These are phyloP conservation scores for Cordyceps javanica DNA, from an alignment of 2,329 filamentous ascomycete genomes.

Conservation along the genomic window DNA sequence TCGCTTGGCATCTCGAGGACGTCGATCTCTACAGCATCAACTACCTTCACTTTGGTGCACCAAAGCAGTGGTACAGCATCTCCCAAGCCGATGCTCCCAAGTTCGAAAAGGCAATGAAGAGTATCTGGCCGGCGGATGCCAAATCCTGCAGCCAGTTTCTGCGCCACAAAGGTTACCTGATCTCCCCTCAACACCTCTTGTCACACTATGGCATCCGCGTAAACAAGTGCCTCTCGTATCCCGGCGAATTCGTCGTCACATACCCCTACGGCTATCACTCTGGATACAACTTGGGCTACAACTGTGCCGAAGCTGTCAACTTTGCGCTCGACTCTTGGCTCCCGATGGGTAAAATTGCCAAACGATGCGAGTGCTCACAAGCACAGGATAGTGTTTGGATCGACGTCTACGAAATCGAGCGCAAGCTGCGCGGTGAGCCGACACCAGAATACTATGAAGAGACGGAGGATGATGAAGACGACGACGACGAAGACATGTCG, in stretches of 20 bases:
- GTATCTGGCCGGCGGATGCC: constrained; percentile 87
- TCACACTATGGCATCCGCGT: constrained; percentile 92
- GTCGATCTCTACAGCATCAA: constrained; percentile 99
- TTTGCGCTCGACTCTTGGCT: constrained; percentile 95
- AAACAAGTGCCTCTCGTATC: constrained; percentile 91
- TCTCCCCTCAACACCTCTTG: constrained; percentile 81
- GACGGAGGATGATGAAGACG: constrained; percentile 60
- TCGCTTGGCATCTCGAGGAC: constrained; percentile 98
- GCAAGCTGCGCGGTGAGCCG: constrained; percentile 83
- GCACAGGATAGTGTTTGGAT: constrained; percentile 98
- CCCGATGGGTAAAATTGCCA: constrained; percentile 89
- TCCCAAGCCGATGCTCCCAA: constrained; percentile 88
- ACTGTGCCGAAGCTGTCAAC: constrained; percentile 97
- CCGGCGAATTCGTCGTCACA: constrained; percentile 96
- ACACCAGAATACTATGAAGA: constrained; percentile 72
- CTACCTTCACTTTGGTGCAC: constrained; percentile 96
- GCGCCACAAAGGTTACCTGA: constrained; percentile 94
- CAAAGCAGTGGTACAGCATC: constrained; percentile 99
- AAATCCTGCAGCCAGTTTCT: constrained; percentile 96
- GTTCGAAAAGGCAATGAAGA: constrained; percentile 94
- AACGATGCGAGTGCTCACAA: constrained; percentile 92
- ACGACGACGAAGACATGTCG: constrained; percentile 50
- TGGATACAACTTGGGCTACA: constrained; percentile 95
- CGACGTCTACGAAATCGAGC: constrained; percentile 91
- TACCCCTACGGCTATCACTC: constrained; percentile 99